A percentile compares a stretch with the other conserved stretches of the same genome.
These are phyloP conservation scores for Epichloe gansuensis DNA, from an alignment of 2,329 filamentous ascomycete genomes.

Conservation along the genomic window DNA sequence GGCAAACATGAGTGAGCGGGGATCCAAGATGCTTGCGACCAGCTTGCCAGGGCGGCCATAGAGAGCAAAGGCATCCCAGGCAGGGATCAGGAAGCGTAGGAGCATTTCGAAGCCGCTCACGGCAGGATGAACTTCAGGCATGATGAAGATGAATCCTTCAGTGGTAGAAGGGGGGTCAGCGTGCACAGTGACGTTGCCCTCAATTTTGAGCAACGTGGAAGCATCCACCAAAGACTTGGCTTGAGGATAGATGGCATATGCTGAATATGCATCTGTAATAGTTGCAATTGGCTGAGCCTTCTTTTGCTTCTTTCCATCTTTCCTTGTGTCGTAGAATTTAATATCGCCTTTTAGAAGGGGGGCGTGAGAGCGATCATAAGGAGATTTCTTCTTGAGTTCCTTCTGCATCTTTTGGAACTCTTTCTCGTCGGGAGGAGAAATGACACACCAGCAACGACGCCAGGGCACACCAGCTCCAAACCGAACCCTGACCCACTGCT, in stretches of 20 bases:
- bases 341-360: constrained; percentile 72
- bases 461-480: constrained; percentile 94
- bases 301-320: constrained; percentile 71
- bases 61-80: constrained; percentile 81
- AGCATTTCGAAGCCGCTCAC: constrained; percentile 93
- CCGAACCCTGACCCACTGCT: constrained; percentile 89
- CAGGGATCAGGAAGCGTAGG: constrained; percentile 81
- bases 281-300: constrained; percentile 84
- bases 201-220: constrained; percentile 86
- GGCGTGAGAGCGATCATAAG: constrained; percentile 60
- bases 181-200: constrained; percentile 82
- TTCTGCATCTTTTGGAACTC: constrained; percentile 76
- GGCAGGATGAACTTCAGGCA: constrained; percentile 89
- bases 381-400: constrained; percentile 64
- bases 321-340: constrained; percentile 81
- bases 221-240: constrained; percentile 88
- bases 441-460: constrained; percentile 94
- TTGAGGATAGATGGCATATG: constrained; percentile 92
- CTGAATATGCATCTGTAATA: constrained; percentile 79
- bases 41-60: constrained; percentile 83
- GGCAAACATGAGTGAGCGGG: constrained; percentile 91
- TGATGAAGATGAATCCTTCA: constrained; percentile 94
- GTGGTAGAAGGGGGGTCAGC: constrained; percentile 61
- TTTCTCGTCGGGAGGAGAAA: constrained; percentile 87
- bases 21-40: constrained; percentile 75